These are phyloP conservation scores for Danielozyma ontarioensis DNA, from an alignment of 805 yeast species.

Conservation along the genomic window DNA sequence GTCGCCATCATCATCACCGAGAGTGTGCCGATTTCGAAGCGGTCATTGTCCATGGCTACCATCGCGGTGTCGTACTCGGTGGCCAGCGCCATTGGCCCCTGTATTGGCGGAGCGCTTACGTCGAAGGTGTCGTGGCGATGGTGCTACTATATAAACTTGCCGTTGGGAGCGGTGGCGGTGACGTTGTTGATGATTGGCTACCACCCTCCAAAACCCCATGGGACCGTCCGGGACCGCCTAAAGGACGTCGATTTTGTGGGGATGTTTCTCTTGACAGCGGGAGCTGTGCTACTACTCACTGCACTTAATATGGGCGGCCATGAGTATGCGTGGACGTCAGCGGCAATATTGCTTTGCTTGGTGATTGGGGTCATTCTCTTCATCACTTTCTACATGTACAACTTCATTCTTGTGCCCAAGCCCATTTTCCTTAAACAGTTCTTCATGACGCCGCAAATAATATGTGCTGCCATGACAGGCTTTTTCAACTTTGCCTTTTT, in stretches of 20 bases:
- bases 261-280: slow-evolving; percentile 11
- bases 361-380: slow-evolving; percentile 11
- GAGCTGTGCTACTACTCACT: slow-evolving; percentile 12
- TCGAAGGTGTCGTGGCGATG: slow-evolving; percentile 18
- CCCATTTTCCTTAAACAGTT: slow-evolving; percentile 11
- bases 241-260: slow-evolving; percentile 14
- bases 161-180: slow-evolving; percentile 17
- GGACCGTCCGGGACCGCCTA: slow-evolving; percentile 9
- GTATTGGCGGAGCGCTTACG: slow-evolving; percentile 20
- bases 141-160: slow-evolving; percentile 21
- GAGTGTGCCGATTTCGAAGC: slow-evolving; percentile 36
- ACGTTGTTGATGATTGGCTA: slow-evolving; percentile 10
- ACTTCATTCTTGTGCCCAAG: slow-evolving; percentile 9
- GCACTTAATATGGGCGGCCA: slow-evolving; percentile 17
- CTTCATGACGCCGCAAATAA: slow-evolving; percentile 10
- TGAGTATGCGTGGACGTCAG: slow-evolving; percentile 15
- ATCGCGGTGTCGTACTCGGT: slow-evolving; percentile 14
- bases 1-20: slow-evolving; percentile 55
- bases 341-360: slow-evolving; percentile 11
- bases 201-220: slow-evolving; percentile 16
- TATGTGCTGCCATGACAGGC: slow-evolving; percentile 10
- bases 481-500: slow-evolving; percentile 9
- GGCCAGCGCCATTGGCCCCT: slow-evolving; percentile 19
- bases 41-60: slow-evolving; percentile 13
- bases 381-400: slow-evolving; percentile 10